Evolutionary conservation across 2,329 filamentous ascomycete genomes (phyloP), one percentile per base, ranked within the genome.

Genomic region (Penicillium sp.): DNA sequence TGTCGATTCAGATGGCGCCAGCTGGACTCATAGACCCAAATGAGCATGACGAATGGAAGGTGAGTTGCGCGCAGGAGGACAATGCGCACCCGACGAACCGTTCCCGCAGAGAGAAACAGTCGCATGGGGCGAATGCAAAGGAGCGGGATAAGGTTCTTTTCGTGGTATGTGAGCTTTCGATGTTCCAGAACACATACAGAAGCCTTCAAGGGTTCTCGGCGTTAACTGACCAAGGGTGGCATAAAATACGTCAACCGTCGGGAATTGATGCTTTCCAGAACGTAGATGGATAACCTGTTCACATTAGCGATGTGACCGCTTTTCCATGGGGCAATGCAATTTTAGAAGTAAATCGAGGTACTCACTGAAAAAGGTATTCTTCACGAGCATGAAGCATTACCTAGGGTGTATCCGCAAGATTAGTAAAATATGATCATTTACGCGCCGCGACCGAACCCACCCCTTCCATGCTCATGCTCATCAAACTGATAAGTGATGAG

Each of bases 321-420:
- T 44, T 13, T 38, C 13, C 5, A 13, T 20, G 13, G 20, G 22
- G 39, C 39, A 25, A 13, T 41, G 39, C 39, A 4, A 13, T 13
- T 47, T 24, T 11, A 35, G 7, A 33, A 5, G 24, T 18, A 18
- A 25, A 24, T 28, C 2, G 31, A n/a, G 36, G 46, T 43, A 66
- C 66, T 66, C 62, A 83, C 79, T 82, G 78, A 62, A 81, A 84
- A 24, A 83, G 74, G 64, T 84, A 84, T 65, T 85, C 82, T 62
- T 84, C 81, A 61, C 81, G 76, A 35, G 82, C 81, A 72, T 84
- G 81, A 50, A 81, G 76, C 69, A 85, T 78, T 48, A 84, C 80
- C 81, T 84, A 59, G 45, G 53, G 48, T 22, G 4, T 22, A 22
- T 22, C 20, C 20, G 20, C 38, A 46, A 44, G 14, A 39, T 36